A percentile compares a stretch with the other conserved stretches of the same genome.
Conservation (phyloP, 352 stramenopile genomes). For the Aphanomyces euteiches region DNA sequence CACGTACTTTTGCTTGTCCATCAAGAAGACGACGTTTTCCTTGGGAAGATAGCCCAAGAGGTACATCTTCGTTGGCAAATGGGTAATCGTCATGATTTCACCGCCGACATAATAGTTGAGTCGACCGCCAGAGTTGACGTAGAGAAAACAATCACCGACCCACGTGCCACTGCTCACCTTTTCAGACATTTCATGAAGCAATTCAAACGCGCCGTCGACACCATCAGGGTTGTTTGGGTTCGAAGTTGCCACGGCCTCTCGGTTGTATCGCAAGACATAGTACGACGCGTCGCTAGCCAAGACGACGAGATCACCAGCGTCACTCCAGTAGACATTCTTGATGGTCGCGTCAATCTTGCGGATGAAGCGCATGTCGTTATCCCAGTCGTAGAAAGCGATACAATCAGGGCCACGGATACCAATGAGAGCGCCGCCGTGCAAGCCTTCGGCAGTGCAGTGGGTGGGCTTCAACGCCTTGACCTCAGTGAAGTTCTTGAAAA, state of each 20-base stretch:
- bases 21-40: constrained; percentile 97
- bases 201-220: constrained; percentile 96
- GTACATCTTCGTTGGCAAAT: constrained; percentile 95
- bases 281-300: constrained; percentile 94
- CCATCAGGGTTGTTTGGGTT: constrained; percentile 83
- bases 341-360: constrained; percentile 96
- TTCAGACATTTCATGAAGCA: constrained; percentile 97
- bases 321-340: constrained; percentile 98
- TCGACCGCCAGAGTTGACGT: constrained; percentile 86
- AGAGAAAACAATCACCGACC: constrained; percentile 99
- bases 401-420: constrained; percentile 95
- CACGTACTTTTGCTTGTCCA: constrained; percentile 97
- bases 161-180: constrained; percentile 95
- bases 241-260: constrained; percentile 85
- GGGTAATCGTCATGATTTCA: constrained; percentile 97
- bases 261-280: constrained; percentile 96
- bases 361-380: constrained; percentile 93
- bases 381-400: constrained; percentile 99
- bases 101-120: constrained; percentile 99
- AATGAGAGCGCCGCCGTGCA: constrained; percentile 95
- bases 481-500: constrained; percentile 99
- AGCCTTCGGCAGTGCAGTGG: constrained; percentile 90
- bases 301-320: constrained; percentile 94
- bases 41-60: constrained; percentile 98
- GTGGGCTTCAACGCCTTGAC: constrained; percentile 91